Evolutionary conservation across 2,329 filamentous ascomycete species (phyloP), one percentile per base, ranked within the genome.

Genomic region (Neofusicoccum sp.): DNA sequence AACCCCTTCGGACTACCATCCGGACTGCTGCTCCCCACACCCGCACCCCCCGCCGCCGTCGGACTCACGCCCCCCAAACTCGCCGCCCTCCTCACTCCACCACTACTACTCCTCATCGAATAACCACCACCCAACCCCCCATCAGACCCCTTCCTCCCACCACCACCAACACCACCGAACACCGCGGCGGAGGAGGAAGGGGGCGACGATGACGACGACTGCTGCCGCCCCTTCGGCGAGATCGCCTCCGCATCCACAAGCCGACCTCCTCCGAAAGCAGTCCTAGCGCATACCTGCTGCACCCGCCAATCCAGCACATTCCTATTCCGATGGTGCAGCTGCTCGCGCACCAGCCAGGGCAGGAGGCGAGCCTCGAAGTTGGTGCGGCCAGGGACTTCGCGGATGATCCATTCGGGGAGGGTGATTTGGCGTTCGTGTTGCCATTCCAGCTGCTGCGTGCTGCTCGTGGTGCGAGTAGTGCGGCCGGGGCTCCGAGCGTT

Each of bases 361-460:
- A 62, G 31, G 11, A 62, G n/a, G 6, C 49, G 36, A 8, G 59
- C 48, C 34, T 62, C 59, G 43, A 62, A 62, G 39, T 62, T 62
- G 31, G 34, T 36, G n/a, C 47, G 37, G 7, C 59, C 59, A 4
- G 48, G 48, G 9, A 62, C 16, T 7, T 62, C 59, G 16, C 49
- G 39, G 37, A 62, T 62, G 39, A 52, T 48, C 59, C 59, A 62
- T 22, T 62, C 59, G 29, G 54, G 16, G 7, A 58, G 41, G 39
- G 37, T n/a, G 29, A 58, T n/a, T 16, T 45, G 39, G 4, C 54
- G 37, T 7, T 58, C 54, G 29, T 36, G 31, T 7, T 31, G 14
- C 39, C 39, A 58, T 12, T 22, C 22, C 22, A 22, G 22, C 22
- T 22, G 22, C 22, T 22, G 22, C 22, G 22, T 22, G 22, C 22